Conservation (phyloP, 805 yeast species). For the Suhomyces prunicola region DNA sequence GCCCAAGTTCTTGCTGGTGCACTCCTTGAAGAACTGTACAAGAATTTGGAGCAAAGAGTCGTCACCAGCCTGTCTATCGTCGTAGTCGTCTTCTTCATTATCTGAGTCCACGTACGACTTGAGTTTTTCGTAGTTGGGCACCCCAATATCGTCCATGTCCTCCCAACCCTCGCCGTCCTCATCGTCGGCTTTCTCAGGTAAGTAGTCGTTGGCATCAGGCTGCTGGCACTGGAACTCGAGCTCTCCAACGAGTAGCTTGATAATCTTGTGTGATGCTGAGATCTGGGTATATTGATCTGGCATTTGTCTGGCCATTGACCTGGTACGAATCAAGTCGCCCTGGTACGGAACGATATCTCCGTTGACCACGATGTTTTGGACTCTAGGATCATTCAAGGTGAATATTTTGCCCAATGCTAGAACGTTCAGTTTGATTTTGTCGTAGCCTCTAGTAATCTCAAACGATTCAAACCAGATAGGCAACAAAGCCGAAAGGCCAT, state of each 20-base stretch:
- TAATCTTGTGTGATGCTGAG: slow-evolving; percentile 67
- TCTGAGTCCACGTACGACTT: slow-evolving; percentile 53
- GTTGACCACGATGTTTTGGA: slow-evolving; percentile 56
- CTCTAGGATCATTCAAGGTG: slow-evolving; percentile 51
- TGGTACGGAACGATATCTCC: slow-evolving; percentile 72
- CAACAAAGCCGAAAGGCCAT: slow-evolving; percentile 56
- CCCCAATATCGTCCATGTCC: slow-evolving; percentile 66
- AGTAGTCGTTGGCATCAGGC: slow-evolving; percentile 40
- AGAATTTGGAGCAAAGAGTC: slow-evolving; percentile 40
- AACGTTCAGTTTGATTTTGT: slow-evolving; percentile 63
- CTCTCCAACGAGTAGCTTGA: slow-evolving; percentile 69
- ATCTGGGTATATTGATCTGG: slow-evolving; percentile 63
- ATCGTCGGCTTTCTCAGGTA: slow-evolving; percentile 16
- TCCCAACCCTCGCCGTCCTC: slow-evolving; percentile 68
- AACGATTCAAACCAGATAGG: slow-evolving; percentile 83
- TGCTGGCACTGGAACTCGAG: slow-evolving; percentile 60
- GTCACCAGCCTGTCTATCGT: slow-evolving; percentile 27
- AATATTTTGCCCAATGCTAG: slow-evolving; percentile 69
- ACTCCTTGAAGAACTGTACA: slow-evolving; percentile 53
- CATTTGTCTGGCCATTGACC: slow-evolving; percentile 74
- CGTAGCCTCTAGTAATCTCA: slow-evolving; percentile 76
- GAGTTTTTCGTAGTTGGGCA: slow-evolving; percentile 59
- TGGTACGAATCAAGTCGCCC: slow-evolving; percentile 69
- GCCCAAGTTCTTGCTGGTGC: slow-evolving; percentile 47
- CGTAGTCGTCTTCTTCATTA: slow-evolving; percentile 34